phyloP scores from a whole-genome alignment of 1,284 basidiomycete species.

The Ustilago lituana region DNA sequence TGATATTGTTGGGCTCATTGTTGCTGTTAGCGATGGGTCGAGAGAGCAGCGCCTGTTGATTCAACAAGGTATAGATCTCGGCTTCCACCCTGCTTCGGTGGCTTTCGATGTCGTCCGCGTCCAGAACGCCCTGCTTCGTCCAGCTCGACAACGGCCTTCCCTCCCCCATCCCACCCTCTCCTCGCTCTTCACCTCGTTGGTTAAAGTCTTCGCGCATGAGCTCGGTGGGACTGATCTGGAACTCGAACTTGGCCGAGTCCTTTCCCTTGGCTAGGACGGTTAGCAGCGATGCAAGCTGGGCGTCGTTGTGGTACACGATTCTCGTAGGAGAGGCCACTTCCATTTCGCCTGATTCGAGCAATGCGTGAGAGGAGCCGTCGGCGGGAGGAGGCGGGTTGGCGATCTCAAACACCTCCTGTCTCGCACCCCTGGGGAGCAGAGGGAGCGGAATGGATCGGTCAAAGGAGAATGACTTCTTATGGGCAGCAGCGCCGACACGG shows the following conservation, averaged over 20 bases:
- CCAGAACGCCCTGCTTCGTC: conserved; percentile 6
- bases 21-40: neutral
- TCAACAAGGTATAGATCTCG: conserved; percentile 52
- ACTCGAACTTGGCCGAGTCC: conserved; percentile 58
- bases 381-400: conserved; percentile 8
- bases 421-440: neutral
- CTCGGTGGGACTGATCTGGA: conserved; percentile 22
- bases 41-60: conserved; percentile 16
- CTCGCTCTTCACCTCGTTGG: too few species aligned
- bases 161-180: too few species aligned
- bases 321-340: conserved; percentile 46
- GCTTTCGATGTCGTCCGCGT: conserved; percentile 31
- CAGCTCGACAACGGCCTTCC: conserved; percentile 9
- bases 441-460: conserved; percentile 17
- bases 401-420: conserved; percentile 25
- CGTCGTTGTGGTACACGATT: conserved; percentile 61
- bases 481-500: conserved; percentile 1
- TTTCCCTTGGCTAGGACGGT: conserved; percentile 49
- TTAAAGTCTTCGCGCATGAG: too few species aligned
- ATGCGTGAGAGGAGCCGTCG: neutral
- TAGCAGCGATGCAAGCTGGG: conserved; percentile 54
- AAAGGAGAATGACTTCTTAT: conserved; percentile 34
- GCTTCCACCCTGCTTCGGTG: conserved; percentile 45
- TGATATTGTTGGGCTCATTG: too few species aligned
- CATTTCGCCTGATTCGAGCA: conserved; percentile 15